These are phyloP conservation scores for Tricholoma terreum DNA, from an alignment of 768 basidiomycete species.

Conservation along the genomic window DNA sequence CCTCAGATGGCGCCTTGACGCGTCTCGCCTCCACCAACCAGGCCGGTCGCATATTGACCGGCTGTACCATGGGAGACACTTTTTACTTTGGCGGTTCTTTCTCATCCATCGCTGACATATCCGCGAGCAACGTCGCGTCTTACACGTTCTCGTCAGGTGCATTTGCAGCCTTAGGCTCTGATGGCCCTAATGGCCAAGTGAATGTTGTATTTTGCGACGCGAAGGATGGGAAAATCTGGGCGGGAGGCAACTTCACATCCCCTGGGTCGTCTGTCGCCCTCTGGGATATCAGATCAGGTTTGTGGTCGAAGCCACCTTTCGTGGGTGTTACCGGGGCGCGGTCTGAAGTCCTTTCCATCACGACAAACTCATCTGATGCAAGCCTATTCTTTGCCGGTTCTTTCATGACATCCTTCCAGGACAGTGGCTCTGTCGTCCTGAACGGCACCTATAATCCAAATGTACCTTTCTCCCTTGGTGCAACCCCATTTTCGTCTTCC, in stretches of 20 bases:
- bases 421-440: conserved; percentile 40
- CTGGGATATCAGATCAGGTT: conserved; percentile 57
- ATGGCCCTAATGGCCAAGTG: conserved; percentile 75
- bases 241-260: conserved; percentile 70
- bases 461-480: conserved; percentile 76
- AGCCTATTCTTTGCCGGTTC: conserved; percentile 88
- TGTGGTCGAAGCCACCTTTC: conserved; percentile 82
- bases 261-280: conserved; percentile 67
- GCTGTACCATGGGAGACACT: conserved; percentile 64
- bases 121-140: conserved; percentile 71
- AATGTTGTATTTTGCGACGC: conserved; percentile 75
- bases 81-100: conserved; percentile 88
- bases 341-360: conserved; percentile 71
- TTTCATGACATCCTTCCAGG: conserved; percentile 73
- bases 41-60: conserved; percentile 73
- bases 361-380: conserved; percentile 62
- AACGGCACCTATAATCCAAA: conserved; percentile 81
- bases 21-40: conserved; percentile 73
- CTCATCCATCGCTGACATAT: conserved; percentile 57
- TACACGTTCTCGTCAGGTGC: conserved; percentile 58
- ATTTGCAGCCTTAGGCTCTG: conserved; percentile 61
- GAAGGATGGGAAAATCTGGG: conserved; percentile 66
- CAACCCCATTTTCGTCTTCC: conserved; percentile 85
- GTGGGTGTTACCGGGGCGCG: conserved; percentile 72
- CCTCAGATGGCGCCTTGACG: conserved; percentile 61